Evolutionary conservation across 805 yeast genomes (phyloP).

Genomic region (Blastobotrys peoriensis): DNA sequence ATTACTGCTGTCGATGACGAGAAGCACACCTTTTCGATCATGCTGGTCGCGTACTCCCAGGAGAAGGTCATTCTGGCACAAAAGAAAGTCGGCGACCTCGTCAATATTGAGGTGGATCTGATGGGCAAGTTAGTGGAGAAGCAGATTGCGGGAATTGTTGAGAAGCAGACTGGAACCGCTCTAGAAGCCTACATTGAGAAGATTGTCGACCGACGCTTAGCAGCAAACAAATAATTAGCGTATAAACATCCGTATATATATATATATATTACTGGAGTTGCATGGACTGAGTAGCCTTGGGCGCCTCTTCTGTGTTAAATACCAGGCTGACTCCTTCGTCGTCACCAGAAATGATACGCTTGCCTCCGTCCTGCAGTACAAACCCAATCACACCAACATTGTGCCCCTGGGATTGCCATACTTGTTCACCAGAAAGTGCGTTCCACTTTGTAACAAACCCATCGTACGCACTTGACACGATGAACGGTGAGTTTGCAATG

Average conservation of each 20-base stretch:
- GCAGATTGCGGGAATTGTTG: conserved; percentile 62
- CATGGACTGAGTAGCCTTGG: neutral
- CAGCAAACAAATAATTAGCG: conserved; percentile 1
- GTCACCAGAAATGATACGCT: conserved; percentile 81
- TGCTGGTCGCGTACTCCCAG: conserved; percentile 91
- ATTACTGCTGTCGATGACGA: conserved; percentile 69
- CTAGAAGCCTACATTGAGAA: conserved; percentile 45
- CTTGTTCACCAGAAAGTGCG: conserved; percentile 72
- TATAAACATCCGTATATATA: neutral
- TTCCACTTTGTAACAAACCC: conserved; percentile 87
- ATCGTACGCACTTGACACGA: conserved; percentile 74
- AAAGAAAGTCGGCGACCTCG: conserved; percentile 56
- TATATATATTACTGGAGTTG: neutral
- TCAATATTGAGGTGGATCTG: conserved; percentile 91
- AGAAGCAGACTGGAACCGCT: conserved; percentile 42
- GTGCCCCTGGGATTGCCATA: conserved; percentile 83
- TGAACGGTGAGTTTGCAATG: conserved; percentile 45
- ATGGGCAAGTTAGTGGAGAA: conserved; percentile 88
- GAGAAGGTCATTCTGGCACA: conserved; percentile 65
- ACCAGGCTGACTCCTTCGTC: conserved; percentile 92
- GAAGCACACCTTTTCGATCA: conserved; percentile 60
- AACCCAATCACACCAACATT: conserved; percentile 91
- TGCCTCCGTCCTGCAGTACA: conserved; percentile 57
- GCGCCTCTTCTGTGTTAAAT: conserved; percentile 34
- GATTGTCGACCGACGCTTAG: conserved; percentile 41